Base-by-base conservation (phyloP, 2,329 filamentous ascomycete genomes). In the Hymenoscyphus linearis region DNA sequence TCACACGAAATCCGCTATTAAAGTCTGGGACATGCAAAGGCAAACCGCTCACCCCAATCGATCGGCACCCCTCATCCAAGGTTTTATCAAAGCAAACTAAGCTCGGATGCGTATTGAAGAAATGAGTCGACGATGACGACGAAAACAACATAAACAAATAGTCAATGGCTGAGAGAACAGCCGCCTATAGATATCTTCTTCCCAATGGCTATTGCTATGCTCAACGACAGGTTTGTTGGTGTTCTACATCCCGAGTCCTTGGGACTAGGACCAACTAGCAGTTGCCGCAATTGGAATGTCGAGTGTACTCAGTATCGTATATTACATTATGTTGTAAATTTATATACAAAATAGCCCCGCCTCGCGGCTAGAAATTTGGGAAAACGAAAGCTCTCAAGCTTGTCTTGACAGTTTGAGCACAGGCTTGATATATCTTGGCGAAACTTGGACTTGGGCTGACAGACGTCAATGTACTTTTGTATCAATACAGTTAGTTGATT, bases 1-100 rank as follows among this genome's bases (percentile, higher is more conserved):
- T 1, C 56, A 64, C 56, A 57, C 34, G 16, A 53, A 58, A 40
- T 44, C 40, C 9, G 40, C 27, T 9, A 37, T 60, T n/a, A 13
- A n/a, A 25, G 53, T 56, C 22, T 60, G 53, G 52, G 40, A 52
- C 9, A 25, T 47, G n/a, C 40, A 47, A n/a, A 22, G 40, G 40
- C n/a, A 47, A 47, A 47, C 40, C 7, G 40, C 40, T 10, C 18
- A 47, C 18, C 40, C 40, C 5, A n/a, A 9, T 10, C 18, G 22
- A 22, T 22, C 40, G n/a, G 40, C 40, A 22, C 40, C 22, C 9
- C 5, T 47, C 4, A 10, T 47, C 7, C 40, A 47, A 25, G 40
- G 10, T 13, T n/a, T n/a, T 10, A 18, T 22, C 9, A 47, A 47
- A 10, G 4, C n/a, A 47, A 22, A 9, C n/a, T 40, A 18, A 40